Base-by-base conservation (phyloP, 1,139 yeast species). In the Saccharomyces pastorianus region DNA sequence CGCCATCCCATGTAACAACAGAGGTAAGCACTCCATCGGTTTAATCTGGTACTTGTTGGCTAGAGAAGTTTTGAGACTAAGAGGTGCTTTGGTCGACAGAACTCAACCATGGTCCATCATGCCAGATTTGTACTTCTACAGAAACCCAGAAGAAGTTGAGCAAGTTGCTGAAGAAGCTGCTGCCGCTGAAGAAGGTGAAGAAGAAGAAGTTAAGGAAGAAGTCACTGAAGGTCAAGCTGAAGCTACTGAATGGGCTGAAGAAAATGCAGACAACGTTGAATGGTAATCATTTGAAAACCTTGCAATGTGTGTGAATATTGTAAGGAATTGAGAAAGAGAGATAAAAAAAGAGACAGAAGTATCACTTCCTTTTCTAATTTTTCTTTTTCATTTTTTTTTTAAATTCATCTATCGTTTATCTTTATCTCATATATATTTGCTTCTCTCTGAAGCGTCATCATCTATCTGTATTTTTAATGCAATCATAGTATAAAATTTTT, bases 41-140 rank as follows among this genome's bases (percentile, higher is more conserved):
- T 88, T 93, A 76, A 84, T 93, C 85, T 93, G 99, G 99, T 93
- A 96, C 96, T 83, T 93, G 80, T 78, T 93, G 72, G 95, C 99
- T 73, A 90, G 99, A 83, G 99, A 93, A 83, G 98, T 93, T 72
- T 85, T 93, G 77, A 89, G 99, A 84, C 87, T 93, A 78, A 88
- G 97, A 83, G 99, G 99, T 76, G 86, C 90, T 75, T 81, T 93
- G 71, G 91, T 96, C 76, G 88, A 88, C 89, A 90, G 99, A 85
- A 76, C 88, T 70, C 88, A 95, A 77, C 87, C 87, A 77, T 93
- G 99, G 99, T 81, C 95, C 70, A 93, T 93, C 76, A 93, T 93
- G 99, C 98, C 98, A 79, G 99, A 93, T 83, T 85, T 91, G 80
- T 93, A 91, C 90, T 93, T 93, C 90, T 93, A 93, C 97, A 93